Evolutionary conservation across 257 asterid species (phyloP).

Genomic region (Vinca minor): DNA sequence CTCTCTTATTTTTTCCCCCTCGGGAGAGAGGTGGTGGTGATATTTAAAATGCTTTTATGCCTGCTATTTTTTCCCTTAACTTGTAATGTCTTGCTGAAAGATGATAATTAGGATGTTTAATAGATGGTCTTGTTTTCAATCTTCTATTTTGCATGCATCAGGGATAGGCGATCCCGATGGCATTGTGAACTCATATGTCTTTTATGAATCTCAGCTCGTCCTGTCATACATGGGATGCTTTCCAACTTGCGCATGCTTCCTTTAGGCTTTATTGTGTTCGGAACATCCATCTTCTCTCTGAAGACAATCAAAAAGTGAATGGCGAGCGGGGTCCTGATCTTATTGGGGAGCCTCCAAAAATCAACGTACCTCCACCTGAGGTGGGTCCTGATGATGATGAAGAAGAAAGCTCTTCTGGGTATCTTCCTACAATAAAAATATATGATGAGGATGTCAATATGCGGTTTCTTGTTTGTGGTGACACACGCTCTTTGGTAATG

Average conservation of each 20-base stretch:
- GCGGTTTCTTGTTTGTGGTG: conserved; percentile 88
- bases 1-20: too few relatives aligned
- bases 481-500: conserved; percentile 59
- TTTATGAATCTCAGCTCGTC: conserved; percentile 52
- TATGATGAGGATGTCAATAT: conserved; percentile 74
- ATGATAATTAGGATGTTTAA: too few relatives aligned
- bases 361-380: conserved; percentile 55
- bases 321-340: conserved; percentile 56
- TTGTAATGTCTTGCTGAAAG: too few relatives aligned
- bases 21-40: too few relatives aligned
- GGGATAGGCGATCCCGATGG: too few relatives aligned
- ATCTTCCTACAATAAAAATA: conserved; percentile 76
- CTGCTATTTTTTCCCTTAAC: too few relatives aligned
- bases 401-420: conserved; percentile 61
- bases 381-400: conserved; percentile 64
- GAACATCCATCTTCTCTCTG: conserved; percentile 38
- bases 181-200: too few relatives aligned
- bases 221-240: conserved; percentile 94
- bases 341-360: conserved; percentile 77
- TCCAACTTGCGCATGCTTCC: conserved; percentile 87
- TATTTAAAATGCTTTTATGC: too few relatives aligned
- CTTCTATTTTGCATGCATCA: too few relatives aligned
- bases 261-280: conserved; percentile 69
- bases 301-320: conserved; percentile 26
- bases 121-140: too few relatives aligned